Base-by-base conservation (phyloP, 2,329 filamentous ascomycete species). In the Exophiala xenobiotica region DNA sequence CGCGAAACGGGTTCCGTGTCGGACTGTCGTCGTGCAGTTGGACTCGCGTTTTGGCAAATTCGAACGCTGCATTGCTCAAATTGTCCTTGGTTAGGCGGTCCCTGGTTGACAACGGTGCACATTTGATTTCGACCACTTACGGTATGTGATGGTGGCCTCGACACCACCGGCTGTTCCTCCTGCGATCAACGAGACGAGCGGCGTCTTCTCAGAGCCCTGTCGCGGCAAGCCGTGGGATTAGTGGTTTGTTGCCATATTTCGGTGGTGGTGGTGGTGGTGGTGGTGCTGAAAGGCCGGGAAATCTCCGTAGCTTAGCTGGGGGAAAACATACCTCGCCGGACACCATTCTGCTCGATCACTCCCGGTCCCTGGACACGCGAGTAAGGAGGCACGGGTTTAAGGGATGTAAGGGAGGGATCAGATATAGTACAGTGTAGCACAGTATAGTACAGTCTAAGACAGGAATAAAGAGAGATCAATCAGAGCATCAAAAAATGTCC, bases 21-120 rank as follows among this genome's bases (percentile, higher is more conserved):
- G 73, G 63, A 12, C 73, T 65, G 1, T 53, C 49, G 33, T 69
- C 68, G 52, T 66, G 70, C n/a, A 84, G 70, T 57, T 86, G 81
- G 2, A 81, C 75, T 48, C 80, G 72, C 0, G 83, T 86, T 67
- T 87, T 87, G 47, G 82, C 81, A 59, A 85, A 87, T 62, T 86
- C 83, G 60, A 86, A 80, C 0, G 83, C 83, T 64, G 50, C 20
- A 31, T 7, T 7, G 22, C 7, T n/a, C 12, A 33, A 33, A 11
- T 6, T n/a, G n/a, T n/a, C n/a, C n/a, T n/a, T n/a, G n/a, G n/a
- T n/a, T n/a, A n/a, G n/a, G n/a, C n/a, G n/a, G n/a, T n/a, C n/a
- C n/a, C n/a, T n/a, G n/a, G n/a, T n/a, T n/a, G n/a, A n/a, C n/a
- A n/a, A n/a, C n/a, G n/a, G n/a, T n/a, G n/a, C n/a, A n/a, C n/a